A percentile compares a stretch with the other conserved stretches of the same genome.
Conservation (phyloP, 1,284 basidiomycete species). For the Heterobasidion annosum region DNA sequence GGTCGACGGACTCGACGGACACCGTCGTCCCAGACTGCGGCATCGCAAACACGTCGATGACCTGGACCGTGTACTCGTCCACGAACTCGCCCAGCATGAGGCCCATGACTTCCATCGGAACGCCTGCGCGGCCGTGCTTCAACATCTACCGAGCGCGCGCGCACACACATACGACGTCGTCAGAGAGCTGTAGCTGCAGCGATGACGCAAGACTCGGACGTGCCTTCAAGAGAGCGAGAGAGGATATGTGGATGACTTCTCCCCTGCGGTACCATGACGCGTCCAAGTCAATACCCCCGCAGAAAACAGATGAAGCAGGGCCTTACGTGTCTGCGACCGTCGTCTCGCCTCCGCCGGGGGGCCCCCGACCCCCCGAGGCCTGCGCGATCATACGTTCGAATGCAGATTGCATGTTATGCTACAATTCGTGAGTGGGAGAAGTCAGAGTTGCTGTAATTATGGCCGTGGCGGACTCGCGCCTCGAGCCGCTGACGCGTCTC, state of each 20-base stretch:
- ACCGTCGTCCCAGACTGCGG: constrained; percentile 98
- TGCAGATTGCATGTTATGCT: constrained; percentile 38
- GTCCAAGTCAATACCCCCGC: constrained; percentile 4
- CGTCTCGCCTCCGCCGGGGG: constrained; percentile 26
- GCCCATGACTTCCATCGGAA: constrained; percentile 99
- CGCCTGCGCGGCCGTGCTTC: constrained; percentile 97
- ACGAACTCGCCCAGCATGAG: constrained; percentile 99
- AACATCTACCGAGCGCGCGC: constrained; percentile 74
- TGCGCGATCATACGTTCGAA: constrained; percentile 50
- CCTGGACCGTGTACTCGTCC: constrained; percentile 97
- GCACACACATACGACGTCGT: not conserved
- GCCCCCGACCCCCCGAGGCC: constrained; percentile 23
- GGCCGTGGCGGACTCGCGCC: not conserved
- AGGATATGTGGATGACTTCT: constrained; percentile 95
- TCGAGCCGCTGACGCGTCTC: not conserved
- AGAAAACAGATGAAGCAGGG: not conserved
- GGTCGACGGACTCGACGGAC: constrained; percentile 97
- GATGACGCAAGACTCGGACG: constrained; percentile 8
- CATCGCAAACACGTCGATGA: constrained; percentile 99
- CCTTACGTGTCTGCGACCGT: constrained; percentile 68
- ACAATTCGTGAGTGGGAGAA: not conserved
- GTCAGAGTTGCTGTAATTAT: not conserved
- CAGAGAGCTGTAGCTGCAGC: constrained; percentile 1
- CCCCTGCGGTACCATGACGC: constrained; percentile 43
- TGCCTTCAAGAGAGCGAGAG: constrained; percentile 88